Evolutionary conservation across 1,284 basidiomycete species (phyloP), one percentile per base, ranked within the genome.

Genomic region (Gymnopus androsaceus): DNA sequence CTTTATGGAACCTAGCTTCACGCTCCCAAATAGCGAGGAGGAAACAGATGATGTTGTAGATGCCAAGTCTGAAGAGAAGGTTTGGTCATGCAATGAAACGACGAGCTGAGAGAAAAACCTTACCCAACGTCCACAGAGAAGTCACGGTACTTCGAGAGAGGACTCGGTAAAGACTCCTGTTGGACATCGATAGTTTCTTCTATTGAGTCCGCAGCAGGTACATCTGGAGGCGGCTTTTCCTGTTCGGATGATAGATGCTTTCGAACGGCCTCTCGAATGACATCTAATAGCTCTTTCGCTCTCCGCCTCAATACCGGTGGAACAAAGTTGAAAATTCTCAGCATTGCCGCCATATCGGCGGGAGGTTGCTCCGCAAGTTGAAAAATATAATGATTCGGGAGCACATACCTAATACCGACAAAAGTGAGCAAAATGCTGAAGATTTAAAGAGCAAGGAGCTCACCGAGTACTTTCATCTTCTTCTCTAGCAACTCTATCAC

Each of bases 381-480:
- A 67, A 92, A 88, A 21, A 94, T 65, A 58, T 81, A 78, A 59
- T 89, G 87, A 61, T 92, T 90, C 17, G 85, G 78, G 21, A 95
- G 74, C 23, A 94, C 81, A 66, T 85, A 89, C 71, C 88, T 89
- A 53, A 14, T 36, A 53, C 57, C 46, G 27, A 54, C 12, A 36
- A 51, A 57, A 48, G 25, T 36, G 15, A 64, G 19, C 14, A 15
- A 58, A 23, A 47, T 45, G 5, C 37, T 41, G 57, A 30, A 41
- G 38, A 28, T 12, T 42, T 60, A 28, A 61, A 63, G 55, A 45
- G 45, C 48, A 40, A 54, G 52, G 41, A 25, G 75, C 83, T 58
- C 68, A 94, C 85, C 87, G 76, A 4, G 84, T 83, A 66, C 90
- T 91, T 71, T 98, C 96, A 68, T 98, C 96, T 61, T 94, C 88